Base-by-base conservation (phyloP, 192 early-diverging fungal genomes). In the Geranomyces michiganensis region DNA sequence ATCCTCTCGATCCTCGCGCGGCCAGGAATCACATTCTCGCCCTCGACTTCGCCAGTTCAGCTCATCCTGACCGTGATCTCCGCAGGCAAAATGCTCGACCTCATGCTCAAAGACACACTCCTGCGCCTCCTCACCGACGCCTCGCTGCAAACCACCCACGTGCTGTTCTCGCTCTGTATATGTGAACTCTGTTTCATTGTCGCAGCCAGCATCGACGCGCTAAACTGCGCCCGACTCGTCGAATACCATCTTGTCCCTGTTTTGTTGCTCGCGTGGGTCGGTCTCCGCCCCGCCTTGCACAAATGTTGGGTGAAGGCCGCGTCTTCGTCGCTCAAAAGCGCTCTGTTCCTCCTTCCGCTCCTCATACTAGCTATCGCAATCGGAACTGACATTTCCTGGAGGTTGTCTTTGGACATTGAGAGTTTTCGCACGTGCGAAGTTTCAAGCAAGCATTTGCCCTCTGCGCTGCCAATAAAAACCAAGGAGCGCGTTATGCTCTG, bases 161-260 rank as follows among this genome's bases (percentile, higher is more conserved):
- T 56, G 10, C 43, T 70, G 10, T 59, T 70, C 32, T n/a, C 56
- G 33, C 68, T 70, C 24, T 5, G 22, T 4, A 27, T 61, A 7
- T 70, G 48, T 56, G 27, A 70, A 33, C 33, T 70, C 9, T 70
- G 68, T 41, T 29, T 70, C 68, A 70, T 70, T 9, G 60, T 70
- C 55, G 68, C 43, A 10, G 68, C 68, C 19, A 48, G 43, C 32
- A 61, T 70, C 22, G 27, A 33, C 19, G 3, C 17, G 3, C 60
- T 70, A 22, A 29, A 15, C 15, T 70, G 68, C 41, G 24, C 47
- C 33, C 7, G 31, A 21, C 55, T 61, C 0, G 13, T 70, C 19
- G 68, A 70, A 27, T 70, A 31, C 9, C 68, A 70, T 26, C 0
- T 41, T 19, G 10, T 70, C 33, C 68, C 68, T 0, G 21, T 33